These are phyloP conservation scores for Trichoderma citrinoviride DNA, from an alignment of 2,329 filamentous ascomycete species.

Conservation along the genomic window DNA sequence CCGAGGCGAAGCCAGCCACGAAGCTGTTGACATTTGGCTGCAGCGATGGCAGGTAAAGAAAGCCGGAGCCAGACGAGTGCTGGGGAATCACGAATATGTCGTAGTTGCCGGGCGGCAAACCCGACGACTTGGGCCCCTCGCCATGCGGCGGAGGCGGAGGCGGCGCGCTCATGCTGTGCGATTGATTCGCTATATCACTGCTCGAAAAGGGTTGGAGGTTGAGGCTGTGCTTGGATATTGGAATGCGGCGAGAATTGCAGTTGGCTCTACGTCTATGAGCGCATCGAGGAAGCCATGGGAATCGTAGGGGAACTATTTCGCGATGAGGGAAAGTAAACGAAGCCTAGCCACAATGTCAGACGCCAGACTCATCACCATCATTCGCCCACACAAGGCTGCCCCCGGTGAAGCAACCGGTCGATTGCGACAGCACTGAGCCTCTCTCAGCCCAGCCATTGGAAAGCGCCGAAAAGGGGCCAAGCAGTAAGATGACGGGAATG, in stretches of 20 bases:
- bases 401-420: background rate
- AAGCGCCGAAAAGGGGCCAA: constrained; percentile 3
- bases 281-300: constrained; percentile 34
- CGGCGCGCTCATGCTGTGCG: constrained; percentile 39
- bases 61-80: constrained; percentile 83
- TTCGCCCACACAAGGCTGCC: background rate
- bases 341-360: constrained; percentile 4
- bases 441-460: background rate
- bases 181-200: background rate
- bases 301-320: background rate
- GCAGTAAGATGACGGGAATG: constrained; percentile 3
- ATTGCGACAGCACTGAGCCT: background rate
- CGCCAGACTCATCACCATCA: background rate
- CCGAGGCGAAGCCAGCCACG: constrained; percentile 77
- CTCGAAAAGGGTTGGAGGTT: background rate
- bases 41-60: constrained; percentile 90
- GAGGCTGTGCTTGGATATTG: background rate
- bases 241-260: background rate
- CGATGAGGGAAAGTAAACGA: background rate
- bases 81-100: constrained; percentile 97
- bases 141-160: constrained; percentile 87
- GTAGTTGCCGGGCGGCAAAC: constrained; percentile 84
- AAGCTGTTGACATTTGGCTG: constrained; percentile 87
- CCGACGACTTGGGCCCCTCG: constrained; percentile 65
- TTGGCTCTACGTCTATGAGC: constrained; percentile 27